Evolutionary conservation across 2,329 filamentous ascomycete species (phyloP).

Genomic region (Penicillium digitatum): DNA sequence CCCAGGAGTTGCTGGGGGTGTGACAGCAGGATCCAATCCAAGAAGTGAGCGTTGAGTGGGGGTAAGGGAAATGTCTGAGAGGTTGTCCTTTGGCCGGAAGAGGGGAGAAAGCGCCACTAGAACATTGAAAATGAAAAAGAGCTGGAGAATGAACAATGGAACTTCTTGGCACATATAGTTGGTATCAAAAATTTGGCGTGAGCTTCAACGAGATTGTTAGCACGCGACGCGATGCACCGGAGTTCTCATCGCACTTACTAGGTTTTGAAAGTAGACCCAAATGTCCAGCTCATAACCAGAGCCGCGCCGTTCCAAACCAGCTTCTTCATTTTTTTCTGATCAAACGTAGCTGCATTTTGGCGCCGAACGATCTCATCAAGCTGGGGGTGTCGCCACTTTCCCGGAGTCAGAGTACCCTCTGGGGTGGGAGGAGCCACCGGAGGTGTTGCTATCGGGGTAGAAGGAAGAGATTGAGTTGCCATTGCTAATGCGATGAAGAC

Average conservation of each 20-base stretch:
- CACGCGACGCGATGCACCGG: neutral
- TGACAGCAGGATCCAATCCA: slow-evolving; percentile 68
- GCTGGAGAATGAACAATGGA: slow-evolving; percentile 53
- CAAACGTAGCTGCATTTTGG: slow-evolving; percentile 73
- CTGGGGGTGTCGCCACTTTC: slow-evolving; percentile 86
- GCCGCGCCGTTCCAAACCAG: slow-evolving; percentile 65
- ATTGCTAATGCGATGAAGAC: slow-evolving; percentile 22
- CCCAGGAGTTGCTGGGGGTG: slow-evolving; percentile 59
- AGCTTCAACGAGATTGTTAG: slow-evolving; percentile 18
- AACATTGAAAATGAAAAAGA: slow-evolving; percentile 68
- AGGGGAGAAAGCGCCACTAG: slow-evolving; percentile 67
- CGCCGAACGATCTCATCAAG: slow-evolving; percentile 81
- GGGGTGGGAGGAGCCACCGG: slow-evolving; percentile 26
- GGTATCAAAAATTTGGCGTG: slow-evolving; percentile 33
- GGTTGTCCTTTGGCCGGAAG: slow-evolving; percentile 66
- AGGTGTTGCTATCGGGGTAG: slow-evolving; percentile 38
- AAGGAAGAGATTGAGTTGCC: slow-evolving; percentile 39
- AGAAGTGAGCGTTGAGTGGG: slow-evolving; percentile 81
- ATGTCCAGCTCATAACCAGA: slow-evolving; percentile 49
- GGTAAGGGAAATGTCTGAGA: slow-evolving; percentile 86
- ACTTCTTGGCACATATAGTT: slow-evolving; percentile 44
- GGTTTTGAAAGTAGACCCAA: slow-evolving; percentile 39
- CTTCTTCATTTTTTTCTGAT: slow-evolving; percentile 67
- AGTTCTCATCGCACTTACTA: slow-evolving; percentile 30
- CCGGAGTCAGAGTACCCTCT: slow-evolving; percentile 49